phyloP scores from a whole-genome alignment of 1,139 yeast genomes.

The Blastobotrys illinoisensis region DNA sequence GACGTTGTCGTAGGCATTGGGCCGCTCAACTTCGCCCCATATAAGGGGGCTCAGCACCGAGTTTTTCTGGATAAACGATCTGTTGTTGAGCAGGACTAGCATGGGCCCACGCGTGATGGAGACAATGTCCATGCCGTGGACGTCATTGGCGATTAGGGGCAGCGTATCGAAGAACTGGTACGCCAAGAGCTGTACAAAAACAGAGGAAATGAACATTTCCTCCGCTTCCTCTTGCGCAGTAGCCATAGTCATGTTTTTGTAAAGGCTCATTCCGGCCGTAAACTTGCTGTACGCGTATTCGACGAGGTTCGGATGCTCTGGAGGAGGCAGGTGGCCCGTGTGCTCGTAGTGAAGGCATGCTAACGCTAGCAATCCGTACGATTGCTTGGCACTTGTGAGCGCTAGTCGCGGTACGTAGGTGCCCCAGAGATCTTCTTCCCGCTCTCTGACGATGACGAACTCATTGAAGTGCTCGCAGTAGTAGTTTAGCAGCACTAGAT shows the following conservation, averaged over 20 bases:
- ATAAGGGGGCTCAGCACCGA: background rate
- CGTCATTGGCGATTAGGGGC: conserved; percentile 14
- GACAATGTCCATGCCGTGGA: conserved; percentile 17
- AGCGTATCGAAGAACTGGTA: conserved; percentile 19
- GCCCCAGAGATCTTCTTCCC: conserved; percentile 15
- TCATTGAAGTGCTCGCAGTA: conserved; percentile 16
- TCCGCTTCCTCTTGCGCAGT: conserved; percentile 11
- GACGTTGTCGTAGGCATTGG: background rate
- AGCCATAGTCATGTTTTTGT: conserved; percentile 11
- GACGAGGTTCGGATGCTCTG: conserved; percentile 7
- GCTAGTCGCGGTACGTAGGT: conserved; percentile 18
- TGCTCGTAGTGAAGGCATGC: conserved; percentile 2
- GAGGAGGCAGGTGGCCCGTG: background rate
- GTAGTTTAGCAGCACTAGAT: conserved; percentile 3
- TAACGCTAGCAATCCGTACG: conserved; percentile 18
- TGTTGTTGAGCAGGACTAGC: conserved; percentile 9
- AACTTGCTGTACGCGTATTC: conserved; percentile 18
- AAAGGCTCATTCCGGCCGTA: conserved; percentile 15
- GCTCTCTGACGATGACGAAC: conserved; percentile 2
- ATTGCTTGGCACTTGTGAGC: conserved; percentile 12
- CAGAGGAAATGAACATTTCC: conserved; percentile 17
- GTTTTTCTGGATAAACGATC: background rate
- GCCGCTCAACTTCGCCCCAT: background rate
- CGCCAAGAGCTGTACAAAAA: conserved; percentile 21
- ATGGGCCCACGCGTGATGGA: conserved; percentile 20